Conservation (phyloP, 1,139 yeast genomes). For the Zygotorulaspora mrakii region DNA sequence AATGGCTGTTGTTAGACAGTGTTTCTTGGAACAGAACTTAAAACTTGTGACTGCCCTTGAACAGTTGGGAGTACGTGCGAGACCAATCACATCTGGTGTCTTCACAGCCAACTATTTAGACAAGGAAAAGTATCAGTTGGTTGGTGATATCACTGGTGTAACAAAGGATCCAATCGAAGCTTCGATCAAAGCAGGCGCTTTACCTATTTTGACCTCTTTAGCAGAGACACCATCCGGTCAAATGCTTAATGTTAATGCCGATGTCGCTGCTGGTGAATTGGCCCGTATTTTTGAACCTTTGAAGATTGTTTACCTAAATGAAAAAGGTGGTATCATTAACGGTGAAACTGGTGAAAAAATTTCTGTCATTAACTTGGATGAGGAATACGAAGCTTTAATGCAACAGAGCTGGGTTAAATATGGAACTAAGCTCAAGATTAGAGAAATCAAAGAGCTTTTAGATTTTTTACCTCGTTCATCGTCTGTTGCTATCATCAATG, state of each 20-base stretch:
- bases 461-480: slow-evolving; percentile 95
- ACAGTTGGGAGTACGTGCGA: slow-evolving; percentile 93
- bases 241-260: slow-evolving; percentile 94
- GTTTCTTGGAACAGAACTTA: slow-evolving; percentile 92
- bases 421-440: slow-evolving; percentile 94
- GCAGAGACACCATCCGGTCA: slow-evolving; percentile 98
- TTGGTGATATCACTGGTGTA: slow-evolving; percentile 83
- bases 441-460: slow-evolving; percentile 89
- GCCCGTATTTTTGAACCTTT: slow-evolving; percentile 96
- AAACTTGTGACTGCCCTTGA: slow-evolving; percentile 93
- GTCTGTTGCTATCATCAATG: slow-evolving; percentile 95
- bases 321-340: slow-evolving; percentile 94
- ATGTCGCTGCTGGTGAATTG: slow-evolving; percentile 97
- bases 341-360: slow-evolving; percentile 90
- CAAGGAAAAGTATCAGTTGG: slow-evolving; percentile 84
- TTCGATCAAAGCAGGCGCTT: slow-evolving; percentile 90
- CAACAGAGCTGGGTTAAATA: slow-evolving; percentile 97
- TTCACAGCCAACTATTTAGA: slow-evolving; percentile 91
- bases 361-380: slow-evolving; percentile 87
- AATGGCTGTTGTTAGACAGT: slow-evolving; percentile 91
- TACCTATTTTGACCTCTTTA: slow-evolving; percentile 91
- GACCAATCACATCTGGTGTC: slow-evolving; percentile 98
- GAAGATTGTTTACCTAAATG: slow-evolving; percentile 92
- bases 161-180: slow-evolving; percentile 92
- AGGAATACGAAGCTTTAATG: slow-evolving; percentile 86